A percentile compares a stretch with the other conserved stretches of the same genome.
These are phyloP conservation scores for Naganishia randhawae DNA, from an alignment of 768 basidiomycete species.

Conservation along the genomic window DNA sequence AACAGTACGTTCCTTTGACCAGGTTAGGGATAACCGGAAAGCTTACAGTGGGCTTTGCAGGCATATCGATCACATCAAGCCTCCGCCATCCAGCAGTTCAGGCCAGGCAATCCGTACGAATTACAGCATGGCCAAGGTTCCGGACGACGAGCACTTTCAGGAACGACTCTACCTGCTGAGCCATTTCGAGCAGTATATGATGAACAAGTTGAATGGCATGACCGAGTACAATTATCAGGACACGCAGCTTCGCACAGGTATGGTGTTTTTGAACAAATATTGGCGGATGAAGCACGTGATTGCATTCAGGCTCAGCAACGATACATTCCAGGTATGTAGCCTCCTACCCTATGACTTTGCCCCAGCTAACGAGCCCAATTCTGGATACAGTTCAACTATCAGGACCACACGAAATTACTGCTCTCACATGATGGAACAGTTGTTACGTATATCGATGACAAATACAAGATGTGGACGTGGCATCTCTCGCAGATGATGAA, in stretches of 20 bases:
- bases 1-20: conserved; percentile 60
- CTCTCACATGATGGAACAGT: conserved; percentile 73
- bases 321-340: conserved; percentile 78
- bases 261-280: conserved; percentile 95
- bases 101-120: conserved; percentile 27
- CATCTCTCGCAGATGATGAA: conserved; percentile 67
- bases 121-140: conserved; percentile 62
- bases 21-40: not conserved
- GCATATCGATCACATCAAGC: conserved; percentile 82
- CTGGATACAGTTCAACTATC: conserved; percentile 83
- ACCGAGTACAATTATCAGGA: conserved; percentile 79
- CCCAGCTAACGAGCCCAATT: conserved; percentile 10
- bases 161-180: conserved; percentile 87
- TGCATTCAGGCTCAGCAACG: conserved; percentile 92
- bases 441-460: conserved; percentile 87
- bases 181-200: conserved; percentile 92
- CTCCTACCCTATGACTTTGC: not conserved
- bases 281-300: conserved; percentile 95
- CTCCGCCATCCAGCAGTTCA: conserved; percentile 41
- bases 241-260: conserved; percentile 64
- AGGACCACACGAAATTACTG: conserved; percentile 93
- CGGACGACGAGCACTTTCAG: conserved; percentile 66
- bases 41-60: conserved; percentile 52
- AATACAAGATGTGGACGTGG: conserved; percentile 71
- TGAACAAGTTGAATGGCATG: conserved; percentile 79